Percentiles rank a stretch among this genome's conserved stretches.
phyloP scores from a whole-genome alignment of 108 stramenopile species.

The Skeletonema potamos region DNA sequence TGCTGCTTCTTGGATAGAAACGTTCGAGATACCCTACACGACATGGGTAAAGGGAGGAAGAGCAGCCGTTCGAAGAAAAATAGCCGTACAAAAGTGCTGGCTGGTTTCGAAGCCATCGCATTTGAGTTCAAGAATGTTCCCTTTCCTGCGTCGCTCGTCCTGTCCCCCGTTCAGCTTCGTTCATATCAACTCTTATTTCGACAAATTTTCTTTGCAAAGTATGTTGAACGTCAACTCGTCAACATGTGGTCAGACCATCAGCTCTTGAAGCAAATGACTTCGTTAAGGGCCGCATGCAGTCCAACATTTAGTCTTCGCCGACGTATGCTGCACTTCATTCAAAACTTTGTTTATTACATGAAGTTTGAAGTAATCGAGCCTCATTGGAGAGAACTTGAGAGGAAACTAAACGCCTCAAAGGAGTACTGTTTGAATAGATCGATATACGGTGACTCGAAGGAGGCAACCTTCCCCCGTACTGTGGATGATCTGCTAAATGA shows the following conservation, averaged over 20 bases:
- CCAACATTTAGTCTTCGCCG: conserved; percentile 87
- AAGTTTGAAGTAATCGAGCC: conserved; percentile 96
- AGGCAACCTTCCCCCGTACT: conserved; percentile 51
- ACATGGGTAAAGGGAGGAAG: conserved; percentile 46
- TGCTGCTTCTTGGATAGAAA: conserved; percentile 62
- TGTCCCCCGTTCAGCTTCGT: conserved; percentile 72
- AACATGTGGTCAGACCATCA: conserved; percentile 91
- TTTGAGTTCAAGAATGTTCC: conserved; percentile 80
- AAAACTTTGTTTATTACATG: conserved; percentile 97
- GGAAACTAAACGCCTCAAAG: conserved; percentile 30
- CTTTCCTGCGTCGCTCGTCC: conserved; percentile 91
- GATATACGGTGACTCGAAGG: not conserved
- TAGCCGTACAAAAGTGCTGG: conserved; percentile 55
- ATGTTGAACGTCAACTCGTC: conserved; percentile 94
- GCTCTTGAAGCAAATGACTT: conserved; percentile 80
- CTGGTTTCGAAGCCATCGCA: conserved; percentile 89
- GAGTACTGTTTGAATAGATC: conserved; percentile 17
- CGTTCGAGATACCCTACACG: conserved; percentile 64
- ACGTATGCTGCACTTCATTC: conserved; percentile 97
- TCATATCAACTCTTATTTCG: conserved; percentile 97
- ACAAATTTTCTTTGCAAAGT: conserved; percentile 97
- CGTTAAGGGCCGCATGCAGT: conserved; percentile 69
- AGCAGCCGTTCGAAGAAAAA: conserved; percentile 32
- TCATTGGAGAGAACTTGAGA: conserved; percentile 83
- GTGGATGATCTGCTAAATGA: conserved; percentile 86